Conservation (phyloP, 257 asterid species). For the Henckelia pumila region DNA sequence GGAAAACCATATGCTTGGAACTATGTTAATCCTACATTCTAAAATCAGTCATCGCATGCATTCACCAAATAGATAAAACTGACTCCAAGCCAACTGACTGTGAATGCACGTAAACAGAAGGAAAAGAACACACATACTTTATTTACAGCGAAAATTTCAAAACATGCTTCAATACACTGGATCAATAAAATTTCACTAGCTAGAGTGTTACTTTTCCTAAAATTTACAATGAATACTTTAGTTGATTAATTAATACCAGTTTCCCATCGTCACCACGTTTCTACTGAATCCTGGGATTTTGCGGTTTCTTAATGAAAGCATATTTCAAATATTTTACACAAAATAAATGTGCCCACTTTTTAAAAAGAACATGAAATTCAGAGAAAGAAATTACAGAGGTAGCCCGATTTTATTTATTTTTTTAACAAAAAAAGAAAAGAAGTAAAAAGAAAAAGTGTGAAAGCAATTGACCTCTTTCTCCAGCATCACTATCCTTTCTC, state of each 20-base stretch:
- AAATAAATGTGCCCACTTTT: neutral
- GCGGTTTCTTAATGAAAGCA: neutral
- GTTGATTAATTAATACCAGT: neutral
- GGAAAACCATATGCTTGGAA: constrained; percentile 12
- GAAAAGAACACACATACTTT: neutral
- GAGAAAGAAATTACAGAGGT: neutral
- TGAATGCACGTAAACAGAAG: neutral
- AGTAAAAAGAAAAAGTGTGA: neutral
- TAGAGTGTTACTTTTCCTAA: neutral
- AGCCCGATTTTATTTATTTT: too few relatives aligned
- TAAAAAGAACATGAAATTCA: neutral
- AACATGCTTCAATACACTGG: constrained; percentile 6
- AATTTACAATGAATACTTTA: too few relatives aligned
- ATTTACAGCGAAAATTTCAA: neutral
- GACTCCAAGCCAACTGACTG: too few relatives aligned
- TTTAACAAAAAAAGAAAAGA: neutral
- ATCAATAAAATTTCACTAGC: constrained; percentile 9
- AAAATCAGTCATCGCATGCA: constrained; percentile 21
- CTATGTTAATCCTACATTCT: neutral
- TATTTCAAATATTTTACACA: constrained; percentile 9
- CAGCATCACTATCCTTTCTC: constrained; percentile 97
- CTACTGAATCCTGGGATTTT: constrained; percentile 4
- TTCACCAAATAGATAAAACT: neutral
- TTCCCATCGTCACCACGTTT: constrained; percentile 8
- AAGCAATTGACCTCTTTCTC: constrained; percentile 62